phyloP scores from a whole-genome alignment of 2,329 filamentous ascomycete genomes.

The Amylocarpus encephaloides region DNA sequence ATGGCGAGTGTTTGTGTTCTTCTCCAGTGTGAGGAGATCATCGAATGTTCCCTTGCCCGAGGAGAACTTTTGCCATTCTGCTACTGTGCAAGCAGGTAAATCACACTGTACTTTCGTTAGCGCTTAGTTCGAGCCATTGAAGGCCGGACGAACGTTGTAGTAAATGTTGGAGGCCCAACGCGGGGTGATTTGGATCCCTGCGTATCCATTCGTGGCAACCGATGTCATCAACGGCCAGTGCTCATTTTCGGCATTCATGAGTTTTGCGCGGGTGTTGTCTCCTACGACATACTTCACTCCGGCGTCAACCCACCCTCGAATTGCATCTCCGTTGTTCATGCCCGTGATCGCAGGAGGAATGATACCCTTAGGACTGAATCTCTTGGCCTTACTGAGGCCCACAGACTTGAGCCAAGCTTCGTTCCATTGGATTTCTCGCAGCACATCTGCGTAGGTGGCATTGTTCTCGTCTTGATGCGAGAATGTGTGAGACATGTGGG shows the following conservation, averaged over 20 bases:
- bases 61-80: conserved; percentile 52
- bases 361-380: conserved; percentile 47
- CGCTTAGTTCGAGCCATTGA: no score
- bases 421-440: conserved; percentile 54
- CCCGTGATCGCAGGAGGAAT: conserved; percentile 59
- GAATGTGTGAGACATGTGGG: conserved; percentile 55
- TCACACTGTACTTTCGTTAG: conserved; percentile 2
- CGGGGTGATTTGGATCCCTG: conserved; percentile 49
- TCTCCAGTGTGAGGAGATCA: conserved; percentile 44
- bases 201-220: conserved; percentile 46
- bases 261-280: conserved; percentile 51
- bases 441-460: conserved; percentile 49
- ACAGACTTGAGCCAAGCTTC: conserved; percentile 50
- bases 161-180: conserved; percentile 39
- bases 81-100: conserved; percentile 41
- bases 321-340: conserved; percentile 55
- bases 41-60: conserved; percentile 46
- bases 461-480: conserved; percentile 53
- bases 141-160: conserved; percentile 5
- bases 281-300: conserved; percentile 54
- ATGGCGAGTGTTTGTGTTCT: conserved; percentile 47
- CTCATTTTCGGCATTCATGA: conserved; percentile 39
- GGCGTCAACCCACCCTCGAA: conserved; percentile 51
- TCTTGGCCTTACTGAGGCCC: conserved; percentile 39
- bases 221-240: conserved; percentile 52